A percentile compares a stretch with the other conserved stretches of the same genome.
phyloP scores from a whole-genome alignment of 176 grass and related monocot species.

The Olyra latifolia region DNA sequence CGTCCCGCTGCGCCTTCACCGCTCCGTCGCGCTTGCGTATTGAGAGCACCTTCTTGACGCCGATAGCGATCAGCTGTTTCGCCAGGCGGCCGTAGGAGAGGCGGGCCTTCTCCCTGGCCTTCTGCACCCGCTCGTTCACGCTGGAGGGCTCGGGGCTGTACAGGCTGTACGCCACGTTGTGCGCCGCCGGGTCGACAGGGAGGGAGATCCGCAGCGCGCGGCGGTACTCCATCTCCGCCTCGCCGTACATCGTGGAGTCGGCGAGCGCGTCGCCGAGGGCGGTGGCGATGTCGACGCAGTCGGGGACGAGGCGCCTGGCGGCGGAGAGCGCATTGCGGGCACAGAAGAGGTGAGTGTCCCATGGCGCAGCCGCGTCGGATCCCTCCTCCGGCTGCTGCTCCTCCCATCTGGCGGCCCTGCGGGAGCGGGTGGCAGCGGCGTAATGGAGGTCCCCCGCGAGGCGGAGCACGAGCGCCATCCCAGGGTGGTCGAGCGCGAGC shows the following conservation, averaged over 20 bases:
- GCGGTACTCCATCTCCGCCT: constrained; percentile 25
- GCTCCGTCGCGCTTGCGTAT: neutral
- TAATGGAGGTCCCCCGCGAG: constrained; percentile 19
- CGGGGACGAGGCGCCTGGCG: constrained; percentile 15
- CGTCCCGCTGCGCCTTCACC: neutral
- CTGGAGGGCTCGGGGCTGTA: neutral
- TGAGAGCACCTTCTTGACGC: neutral
- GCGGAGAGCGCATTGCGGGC: neutral
- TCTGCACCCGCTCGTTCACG: neutral
- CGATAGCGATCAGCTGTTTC: neutral
- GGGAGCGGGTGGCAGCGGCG: neutral
- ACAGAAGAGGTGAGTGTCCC: neutral
- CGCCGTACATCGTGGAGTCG: neutral
- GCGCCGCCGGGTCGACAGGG: constrained; percentile 30
- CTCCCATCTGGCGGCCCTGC: neutral
- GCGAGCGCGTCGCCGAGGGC: constrained; percentile 22
- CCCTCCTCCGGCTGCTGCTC: neutral
- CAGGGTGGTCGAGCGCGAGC: neutral
- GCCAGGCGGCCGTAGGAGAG: neutral
- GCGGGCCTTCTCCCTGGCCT: neutral
- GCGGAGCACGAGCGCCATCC: neutral
- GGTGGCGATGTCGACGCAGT: constrained; percentile 34
- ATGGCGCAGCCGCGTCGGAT: too few relatives aligned
- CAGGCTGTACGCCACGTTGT: constrained; percentile 29
- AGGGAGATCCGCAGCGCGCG: neutral